Conservation (phyloP, 2,329 filamentous ascomycete species). For the Apiospora arundinis region DNA sequence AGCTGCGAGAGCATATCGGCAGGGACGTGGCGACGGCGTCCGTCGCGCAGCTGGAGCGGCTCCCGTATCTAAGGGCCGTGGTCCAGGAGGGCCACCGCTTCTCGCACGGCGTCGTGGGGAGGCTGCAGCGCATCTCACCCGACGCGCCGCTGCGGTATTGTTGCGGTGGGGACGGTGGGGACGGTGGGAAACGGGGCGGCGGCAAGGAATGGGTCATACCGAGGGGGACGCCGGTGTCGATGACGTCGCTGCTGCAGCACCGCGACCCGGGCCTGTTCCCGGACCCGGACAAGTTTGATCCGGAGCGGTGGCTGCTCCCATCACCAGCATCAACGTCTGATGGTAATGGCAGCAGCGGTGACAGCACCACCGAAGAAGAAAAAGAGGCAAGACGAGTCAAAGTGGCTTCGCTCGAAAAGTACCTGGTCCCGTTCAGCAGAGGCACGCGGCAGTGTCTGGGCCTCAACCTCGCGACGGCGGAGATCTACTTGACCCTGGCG, state of each 20-base stretch:
- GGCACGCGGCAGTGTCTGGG: constrained; percentile 20
- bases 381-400: neutral
- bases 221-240: constrained; percentile 37
- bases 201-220: constrained; percentile 18
- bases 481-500: neutral
- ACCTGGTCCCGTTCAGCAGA: constrained; percentile 18
- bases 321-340: neutral
- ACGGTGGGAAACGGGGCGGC: neutral
- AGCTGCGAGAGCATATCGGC: neutral
- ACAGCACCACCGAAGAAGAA: too few relatives aligned
- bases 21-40: neutral
- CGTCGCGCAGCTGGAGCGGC: neutral
- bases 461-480: neutral
- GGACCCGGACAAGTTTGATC: constrained; percentile 30
- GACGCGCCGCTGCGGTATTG: constrained; percentile 21
- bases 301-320: constrained; percentile 24
- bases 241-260: constrained; percentile 42
- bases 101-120: constrained; percentile 22
- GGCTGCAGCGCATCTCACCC: constrained; percentile 19
- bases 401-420: constrained; percentile 11
- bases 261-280: constrained; percentile 37
- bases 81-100: constrained; percentile 23
- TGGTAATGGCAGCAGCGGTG: too few relatives aligned
- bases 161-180: too few relatives aligned
- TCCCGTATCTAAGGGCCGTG: constrained; percentile 23